Percentiles rank a stretch among this genome's conserved stretches.
Evolutionary conservation across 768 basidiomycete genomes (phyloP).

Genomic region (Amanita exitialis): DNA sequence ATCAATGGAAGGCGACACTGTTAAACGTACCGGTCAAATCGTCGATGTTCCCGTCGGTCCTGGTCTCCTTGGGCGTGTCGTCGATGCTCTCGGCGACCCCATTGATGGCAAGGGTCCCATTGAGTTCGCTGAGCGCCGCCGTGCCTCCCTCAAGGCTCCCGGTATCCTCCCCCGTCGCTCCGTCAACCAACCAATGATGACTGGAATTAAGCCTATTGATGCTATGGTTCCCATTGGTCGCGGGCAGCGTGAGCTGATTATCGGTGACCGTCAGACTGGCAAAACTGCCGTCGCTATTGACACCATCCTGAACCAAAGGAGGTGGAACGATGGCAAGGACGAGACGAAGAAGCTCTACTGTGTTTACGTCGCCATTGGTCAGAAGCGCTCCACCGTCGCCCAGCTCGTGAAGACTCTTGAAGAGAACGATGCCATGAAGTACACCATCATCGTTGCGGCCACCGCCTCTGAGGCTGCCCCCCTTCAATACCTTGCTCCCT

Average conservation of each 20-base stretch:
- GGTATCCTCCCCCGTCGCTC: conserved; percentile 99
- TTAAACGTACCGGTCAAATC: conserved; percentile 99
- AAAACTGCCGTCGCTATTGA: conserved; percentile 99
- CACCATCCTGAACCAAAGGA: conserved; percentile 99
- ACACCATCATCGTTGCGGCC: conserved; percentile 98
- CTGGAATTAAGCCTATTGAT: conserved; percentile 99
- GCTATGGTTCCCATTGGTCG: conserved; percentile 99
- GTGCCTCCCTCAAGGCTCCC: conserved; percentile 97
- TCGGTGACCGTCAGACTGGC: conserved; percentile 99
- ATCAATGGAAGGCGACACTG: conserved; percentile 99
- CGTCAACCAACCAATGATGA: conserved; percentile 99
- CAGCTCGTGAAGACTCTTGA: conserved; percentile 99
- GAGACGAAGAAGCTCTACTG: conserved; percentile 99
- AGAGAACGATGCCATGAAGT: conserved; percentile 99
- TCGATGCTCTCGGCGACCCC: conserved; percentile 99
- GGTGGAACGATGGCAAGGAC: conserved; percentile 98
- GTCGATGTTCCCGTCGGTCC: conserved; percentile 99
- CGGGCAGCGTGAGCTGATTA: conserved; percentile 99
- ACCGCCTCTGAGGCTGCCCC: conserved; percentile 99
- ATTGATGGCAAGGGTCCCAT: conserved; percentile 99
- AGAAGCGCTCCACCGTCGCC: conserved; percentile 99
- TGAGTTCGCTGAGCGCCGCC: conserved; percentile 85
- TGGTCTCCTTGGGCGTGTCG: conserved; percentile 95
- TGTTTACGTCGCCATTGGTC: conserved; percentile 98
- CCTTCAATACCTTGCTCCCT: conserved; percentile 98